Base-by-base conservation (phyloP, 2,329 filamentous ascomycete species). In the Stenocarpella maydis region DNA sequence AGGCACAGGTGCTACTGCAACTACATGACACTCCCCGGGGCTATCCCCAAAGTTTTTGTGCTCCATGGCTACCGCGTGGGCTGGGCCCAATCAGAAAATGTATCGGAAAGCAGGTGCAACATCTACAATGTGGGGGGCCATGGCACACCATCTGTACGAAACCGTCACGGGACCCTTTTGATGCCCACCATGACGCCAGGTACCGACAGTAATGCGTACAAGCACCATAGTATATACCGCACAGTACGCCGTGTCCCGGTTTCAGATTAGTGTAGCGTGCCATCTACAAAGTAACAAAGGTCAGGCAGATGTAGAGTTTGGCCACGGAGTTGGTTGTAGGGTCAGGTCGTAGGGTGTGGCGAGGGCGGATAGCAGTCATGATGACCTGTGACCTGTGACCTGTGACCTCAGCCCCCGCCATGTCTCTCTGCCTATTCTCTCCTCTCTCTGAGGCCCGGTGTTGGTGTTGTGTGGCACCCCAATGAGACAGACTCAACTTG, bases 101-200 rank as follows among this genome's bases (percentile, higher is more conserved):
- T n/a, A n/a, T n/a, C n/a, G n/a, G n/a, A n/a, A n/a, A n/a, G n/a
- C n/a, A n/a, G n/a, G n/a, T n/a, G n/a, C n/a, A n/a, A n/a, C n/a
- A n/a, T n/a, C n/a, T n/a, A n/a, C n/a, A n/a, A 58, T 69, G 66
- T 71, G 69, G 69, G 65, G 65, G 43, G 60, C 60, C 52, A 41
- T 37, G 61, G 50, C 24, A 8, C 15, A 34, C 26, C 58, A 61
- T 26, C 26, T 45, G 28, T 63, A 34, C 31, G 31, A 34, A 9
- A 4, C 31, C 61, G 64, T 70, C 68, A 72, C 65, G 65, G 54
- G 68, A 45, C 31, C 47, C 19, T 41, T 41, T 21, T 50, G 17
- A n/a, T 6, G 37, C 37, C 54, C 54, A 39, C 31, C 31, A 8
- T 53, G 39, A 37, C 58, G 58, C 43, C 58, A 49, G 58, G 58